These are phyloP conservation scores for Kregervanrija delftensis DNA, from an alignment of 805 yeast genomes.

Conservation along the genomic window DNA sequence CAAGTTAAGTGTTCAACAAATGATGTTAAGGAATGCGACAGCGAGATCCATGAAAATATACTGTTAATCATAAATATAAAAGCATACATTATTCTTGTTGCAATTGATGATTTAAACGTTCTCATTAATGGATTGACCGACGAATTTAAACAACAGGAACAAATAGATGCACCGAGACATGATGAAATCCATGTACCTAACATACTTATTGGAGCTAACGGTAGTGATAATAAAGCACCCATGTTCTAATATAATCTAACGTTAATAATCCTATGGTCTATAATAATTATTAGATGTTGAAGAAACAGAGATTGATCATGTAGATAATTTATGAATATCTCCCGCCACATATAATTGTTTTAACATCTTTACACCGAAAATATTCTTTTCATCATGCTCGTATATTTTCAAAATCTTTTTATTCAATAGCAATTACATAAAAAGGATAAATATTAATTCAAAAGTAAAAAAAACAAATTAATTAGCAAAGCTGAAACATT, in stretches of 20 bases:
- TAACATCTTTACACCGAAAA: too few species aligned
- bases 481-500: constrained; percentile 31
- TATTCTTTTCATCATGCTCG: too few species aligned
- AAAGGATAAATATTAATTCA: too few species aligned
- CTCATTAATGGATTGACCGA: constrained; percentile 32
- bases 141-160: constrained; percentile 48
- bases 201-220: constrained; percentile 50
- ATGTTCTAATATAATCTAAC: constrained; percentile 22
- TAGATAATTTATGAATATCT: too few species aligned
- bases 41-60: constrained; percentile 84
- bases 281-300: too few species aligned
- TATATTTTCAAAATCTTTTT: too few species aligned
- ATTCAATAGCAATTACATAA: too few species aligned
- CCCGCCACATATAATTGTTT: too few species aligned
- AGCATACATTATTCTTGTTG: constrained; percentile 87
- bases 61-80: constrained; percentile 69
- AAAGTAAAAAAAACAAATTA: background rate
- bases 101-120: constrained; percentile 58
- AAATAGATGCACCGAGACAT: constrained; percentile 74
- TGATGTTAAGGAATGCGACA: constrained; percentile 70
- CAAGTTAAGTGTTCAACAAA: constrained; percentile 67
- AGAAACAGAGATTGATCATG: too few species aligned
- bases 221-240: constrained; percentile 71
- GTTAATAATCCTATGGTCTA: too few species aligned
- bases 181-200: constrained; percentile 61